Conservation (phyloP, 208 protist genomes). For the Acanthamoeba royreba region DNA sequence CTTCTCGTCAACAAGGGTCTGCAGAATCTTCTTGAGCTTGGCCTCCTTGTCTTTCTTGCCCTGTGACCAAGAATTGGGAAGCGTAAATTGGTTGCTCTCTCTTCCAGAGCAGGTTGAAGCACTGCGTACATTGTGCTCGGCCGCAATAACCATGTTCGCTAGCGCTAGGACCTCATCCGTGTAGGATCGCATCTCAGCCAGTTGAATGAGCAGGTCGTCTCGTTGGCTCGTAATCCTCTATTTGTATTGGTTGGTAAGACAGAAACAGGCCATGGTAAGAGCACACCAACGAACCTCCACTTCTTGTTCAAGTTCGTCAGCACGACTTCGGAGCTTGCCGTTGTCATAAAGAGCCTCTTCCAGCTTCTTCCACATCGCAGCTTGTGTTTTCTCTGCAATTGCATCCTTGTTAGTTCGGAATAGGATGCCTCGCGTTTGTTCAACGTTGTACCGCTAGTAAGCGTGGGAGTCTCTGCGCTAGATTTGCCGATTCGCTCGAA, state of each 20-base stretch:
- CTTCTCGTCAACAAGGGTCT: not conserved
- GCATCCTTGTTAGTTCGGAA: not conserved
- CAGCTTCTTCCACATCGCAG: slow-evolving; percentile 35
- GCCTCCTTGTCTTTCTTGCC: slow-evolving; percentile 41
- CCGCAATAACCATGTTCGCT: not conserved
- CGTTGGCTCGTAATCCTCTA: slow-evolving; percentile 12
- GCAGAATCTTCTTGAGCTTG: slow-evolving; percentile 22
- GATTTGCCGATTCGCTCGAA: not conserved
- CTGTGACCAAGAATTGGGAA: too few species aligned
- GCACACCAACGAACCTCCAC: not conserved
- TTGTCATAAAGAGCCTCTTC: not conserved
- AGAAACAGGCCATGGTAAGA: not conserved
- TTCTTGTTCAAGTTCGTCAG: slow-evolving; percentile 30
- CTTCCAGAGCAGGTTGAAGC: not conserved
- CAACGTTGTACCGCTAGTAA: not conserved
- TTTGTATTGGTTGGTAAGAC: not conserved
- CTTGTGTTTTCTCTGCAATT: not conserved
- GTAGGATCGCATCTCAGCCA: slow-evolving; percentile 36
- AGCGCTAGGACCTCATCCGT: slow-evolving; percentile 19
- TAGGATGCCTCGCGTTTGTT: not conserved
- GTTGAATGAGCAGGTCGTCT: slow-evolving; percentile 9
- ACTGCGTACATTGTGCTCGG: not conserved
- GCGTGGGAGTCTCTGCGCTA: not conserved
- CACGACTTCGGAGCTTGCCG: not conserved
- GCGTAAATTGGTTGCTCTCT: not conserved